Evolutionary conservation across 2,329 filamentous ascomycete genomes (phyloP).

Genomic region (Raffaelea albimanens): DNA sequence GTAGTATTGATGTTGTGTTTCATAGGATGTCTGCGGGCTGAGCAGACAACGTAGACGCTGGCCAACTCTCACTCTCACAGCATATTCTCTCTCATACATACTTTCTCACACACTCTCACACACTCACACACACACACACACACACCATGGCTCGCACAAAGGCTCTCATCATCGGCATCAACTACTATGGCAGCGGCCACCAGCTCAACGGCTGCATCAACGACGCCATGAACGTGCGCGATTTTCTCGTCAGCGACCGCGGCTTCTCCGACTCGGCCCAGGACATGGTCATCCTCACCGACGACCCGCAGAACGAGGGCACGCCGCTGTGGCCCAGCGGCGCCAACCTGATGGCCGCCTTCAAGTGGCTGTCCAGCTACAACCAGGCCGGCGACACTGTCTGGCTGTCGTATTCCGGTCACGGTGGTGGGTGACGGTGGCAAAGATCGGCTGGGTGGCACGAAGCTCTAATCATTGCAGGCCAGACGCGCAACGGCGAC

Average conservation of each 20-base stretch:
- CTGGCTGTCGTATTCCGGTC: conserved; percentile 51
- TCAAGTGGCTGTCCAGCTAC: conserved; percentile 44
- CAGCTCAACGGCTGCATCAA: conserved; percentile 47
- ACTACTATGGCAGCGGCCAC: conserved; percentile 48
- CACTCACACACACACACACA: no score
- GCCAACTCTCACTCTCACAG: no score
- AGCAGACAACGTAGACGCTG: not conserved
- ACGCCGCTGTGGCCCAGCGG: conserved; percentile 23
- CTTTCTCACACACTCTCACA: no score
- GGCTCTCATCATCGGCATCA: conserved; percentile 39
- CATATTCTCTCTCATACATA: no score
- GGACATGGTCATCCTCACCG: conserved; percentile 26
- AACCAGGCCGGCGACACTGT: conserved; percentile 38
- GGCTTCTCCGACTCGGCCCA: conserved; percentile 22
- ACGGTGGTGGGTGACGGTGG: conserved; percentile 33
- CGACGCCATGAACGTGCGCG: conserved; percentile 24
- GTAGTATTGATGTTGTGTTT: conserved; percentile 5
- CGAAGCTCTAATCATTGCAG: no score
- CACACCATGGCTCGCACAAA: conserved; percentile 18
- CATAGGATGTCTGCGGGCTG: not conserved
- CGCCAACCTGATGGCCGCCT: conserved; percentile 34
- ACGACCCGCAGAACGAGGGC: conserved; percentile 21
- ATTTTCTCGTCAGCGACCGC: conserved; percentile 26
- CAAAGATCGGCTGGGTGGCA: no score
- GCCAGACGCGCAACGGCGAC: conserved; percentile 36